phyloP scores from a whole-genome alignment of 116 monocot genomes.

The Iris pallida region DNA sequence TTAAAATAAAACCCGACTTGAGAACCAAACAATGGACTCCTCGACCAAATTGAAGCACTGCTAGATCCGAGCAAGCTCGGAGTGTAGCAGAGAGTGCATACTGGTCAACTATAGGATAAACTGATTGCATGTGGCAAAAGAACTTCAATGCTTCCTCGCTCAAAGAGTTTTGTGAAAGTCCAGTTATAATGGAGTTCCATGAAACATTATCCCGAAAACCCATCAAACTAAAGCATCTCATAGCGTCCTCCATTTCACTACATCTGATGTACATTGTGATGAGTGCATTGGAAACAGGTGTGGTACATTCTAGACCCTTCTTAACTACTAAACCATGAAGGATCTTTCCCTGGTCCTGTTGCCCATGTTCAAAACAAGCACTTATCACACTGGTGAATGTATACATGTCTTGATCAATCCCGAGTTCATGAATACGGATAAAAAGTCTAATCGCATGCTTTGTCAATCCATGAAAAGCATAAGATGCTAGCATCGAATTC shows the following conservation, averaged over 20 bases:
- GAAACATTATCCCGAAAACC: slow-evolving; percentile 47
- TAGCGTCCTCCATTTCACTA: slow-evolving; percentile 36
- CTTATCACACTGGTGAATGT: slow-evolving; percentile 63
- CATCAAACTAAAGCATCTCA: slow-evolving; percentile 52
- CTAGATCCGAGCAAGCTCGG: slow-evolving; percentile 63
- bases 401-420: slow-evolving; percentile 40
- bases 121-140: slow-evolving; percentile 46
- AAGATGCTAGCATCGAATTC: slow-evolving; percentile 76
- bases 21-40: slow-evolving; percentile 44
- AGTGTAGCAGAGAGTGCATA: slow-evolving; percentile 64
- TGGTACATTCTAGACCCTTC: slow-evolving; percentile 27
- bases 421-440: slow-evolving; percentile 30
- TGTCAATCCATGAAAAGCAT: slow-evolving; percentile 25
- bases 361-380: slow-evolving; percentile 35
- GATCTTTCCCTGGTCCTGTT: slow-evolving; percentile 26
- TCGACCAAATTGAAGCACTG: slow-evolving; percentile 57
- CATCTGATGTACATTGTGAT: slow-evolving; percentile 57
- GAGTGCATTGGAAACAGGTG: slow-evolving; percentile 54
- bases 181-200: slow-evolving; percentile 78
- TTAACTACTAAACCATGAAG: slow-evolving; percentile 52
- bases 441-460: slow-evolving; percentile 37
- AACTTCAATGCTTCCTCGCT: slow-evolving; percentile 62
- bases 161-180: slow-evolving; percentile 48
- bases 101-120: slow-evolving; percentile 29
- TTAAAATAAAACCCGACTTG: slow-evolving; percentile 38